phyloP scores from a whole-genome alignment of 441 rosid genomes.

The Sinapis alba region DNA sequence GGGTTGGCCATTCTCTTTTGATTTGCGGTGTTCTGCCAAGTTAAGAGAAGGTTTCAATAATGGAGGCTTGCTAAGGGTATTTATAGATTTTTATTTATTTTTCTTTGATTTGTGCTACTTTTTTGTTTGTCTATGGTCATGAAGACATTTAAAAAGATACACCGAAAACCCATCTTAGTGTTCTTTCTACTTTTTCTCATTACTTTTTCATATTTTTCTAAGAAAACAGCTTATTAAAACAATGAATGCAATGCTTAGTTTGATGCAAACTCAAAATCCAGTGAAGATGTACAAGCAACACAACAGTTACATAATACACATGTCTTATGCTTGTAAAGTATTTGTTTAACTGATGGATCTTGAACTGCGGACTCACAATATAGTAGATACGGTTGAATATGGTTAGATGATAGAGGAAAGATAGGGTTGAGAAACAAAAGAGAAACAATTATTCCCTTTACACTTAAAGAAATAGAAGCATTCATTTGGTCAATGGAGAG shows the following conservation, averaged over 20 bases:
- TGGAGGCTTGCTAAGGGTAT: slow-evolving; percentile 20
- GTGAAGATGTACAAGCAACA: too few species aligned
- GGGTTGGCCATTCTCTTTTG: slow-evolving; percentile 35
- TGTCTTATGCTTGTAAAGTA: too few species aligned
- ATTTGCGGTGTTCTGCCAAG: slow-evolving; percentile 22
- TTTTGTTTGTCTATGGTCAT: slow-evolving; percentile 31
- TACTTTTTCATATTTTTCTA: slow-evolving; percentile 13
- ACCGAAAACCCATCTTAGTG: slow-evolving; percentile 22
- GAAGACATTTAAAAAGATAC: slow-evolving; percentile 28
- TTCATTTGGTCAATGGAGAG: too few species aligned
- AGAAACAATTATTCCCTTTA: too few species aligned
- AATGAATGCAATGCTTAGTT: not conserved
- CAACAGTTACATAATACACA: too few species aligned
- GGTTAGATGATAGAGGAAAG: too few species aligned
- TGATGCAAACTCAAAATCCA: too few species aligned
- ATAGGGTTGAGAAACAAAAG: too few species aligned
- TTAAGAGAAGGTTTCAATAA: slow-evolving; percentile 32
- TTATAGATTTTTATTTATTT: slow-evolving; percentile 22
- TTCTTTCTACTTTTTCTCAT: slow-evolving; percentile 29
- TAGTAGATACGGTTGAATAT: too few species aligned
- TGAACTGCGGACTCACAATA: too few species aligned
- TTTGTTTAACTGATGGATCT: too few species aligned
- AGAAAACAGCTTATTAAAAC: not conserved
- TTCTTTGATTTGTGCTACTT: not conserved
- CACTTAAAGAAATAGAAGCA: too few species aligned